A percentile compares a stretch with the other conserved stretches of the same genome.
Evolutionary conservation across 139 green algal genomes (phyloP).

Genomic region (Coelastrella sp.): DNA sequence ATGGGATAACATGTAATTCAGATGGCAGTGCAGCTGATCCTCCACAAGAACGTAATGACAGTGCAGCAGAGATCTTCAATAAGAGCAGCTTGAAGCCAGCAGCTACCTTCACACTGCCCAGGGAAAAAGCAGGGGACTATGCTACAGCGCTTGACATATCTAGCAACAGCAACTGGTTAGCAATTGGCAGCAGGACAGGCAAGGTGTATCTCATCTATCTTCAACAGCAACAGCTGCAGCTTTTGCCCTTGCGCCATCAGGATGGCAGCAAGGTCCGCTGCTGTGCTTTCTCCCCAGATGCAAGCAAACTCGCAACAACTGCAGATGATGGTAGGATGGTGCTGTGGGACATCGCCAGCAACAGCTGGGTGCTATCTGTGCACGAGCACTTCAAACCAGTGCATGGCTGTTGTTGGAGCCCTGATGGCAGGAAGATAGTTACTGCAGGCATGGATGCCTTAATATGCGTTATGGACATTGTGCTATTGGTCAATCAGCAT

Average conservation of each 20-base stretch:
- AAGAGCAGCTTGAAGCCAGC: background rate
- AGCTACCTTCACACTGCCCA: background rate
- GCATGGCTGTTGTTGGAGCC: constrained; percentile 11
- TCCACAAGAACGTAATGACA: too few species aligned
- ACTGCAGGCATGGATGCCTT: constrained; percentile 32
- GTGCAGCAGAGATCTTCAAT: too few species aligned
- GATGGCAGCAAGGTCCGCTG: constrained; percentile 44
- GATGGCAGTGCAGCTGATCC: background rate
- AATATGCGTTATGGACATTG: constrained; percentile 28
- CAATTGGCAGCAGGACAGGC: constrained; percentile 25
- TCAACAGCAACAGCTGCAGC: background rate
- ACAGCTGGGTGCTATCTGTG: background rate
- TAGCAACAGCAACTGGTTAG: constrained; percentile 2
- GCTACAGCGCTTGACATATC: background rate
- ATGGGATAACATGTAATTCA: background rate
- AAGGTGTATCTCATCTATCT: background rate
- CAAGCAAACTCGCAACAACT: background rate
- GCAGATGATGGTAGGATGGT: constrained; percentile 38
- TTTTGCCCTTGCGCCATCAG: constrained; percentile 28
- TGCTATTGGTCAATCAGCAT: constrained; percentile 27
- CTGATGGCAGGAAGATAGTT: constrained; percentile 13
- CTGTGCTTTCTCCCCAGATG: constrained; percentile 35
- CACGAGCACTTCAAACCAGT: constrained; percentile 39
- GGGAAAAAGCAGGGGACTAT: background rate
- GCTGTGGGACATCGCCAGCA: constrained; percentile 35